Base-by-base conservation (phyloP, 768 basidiomycete species). In the Russula ochroleuca region DNA sequence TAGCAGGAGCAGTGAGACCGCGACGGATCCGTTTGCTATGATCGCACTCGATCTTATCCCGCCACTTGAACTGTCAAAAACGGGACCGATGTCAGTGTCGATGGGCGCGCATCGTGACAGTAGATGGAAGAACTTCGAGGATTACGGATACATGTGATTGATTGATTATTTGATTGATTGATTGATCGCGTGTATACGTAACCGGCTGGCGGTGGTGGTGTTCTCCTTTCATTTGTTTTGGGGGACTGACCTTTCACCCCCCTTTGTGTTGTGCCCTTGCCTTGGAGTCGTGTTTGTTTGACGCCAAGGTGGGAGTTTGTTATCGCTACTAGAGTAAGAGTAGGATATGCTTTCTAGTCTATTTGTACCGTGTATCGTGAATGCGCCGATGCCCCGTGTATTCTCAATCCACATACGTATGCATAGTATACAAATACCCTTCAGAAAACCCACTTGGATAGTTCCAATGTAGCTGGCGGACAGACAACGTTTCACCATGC, bases 91-190 rank as follows among this genome's bases (percentile, higher is more conserved):
- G n/a, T 47, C 21, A 3, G 11, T n/a, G 19, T 28, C 43, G 35
- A n/a, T 47, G 35, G 19, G 35, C 23, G 33, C 25, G 25, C 33
- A 23, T 25, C 56, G 57, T 5, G 57, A 63, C 15, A 13, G n/a
- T 8, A 25, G 51, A 11, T 63, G 62, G 62, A 63, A 48, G 51
- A 63, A 59, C 28, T 17, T 59, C 8, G 62, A 63, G 25, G 62
- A 63, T 23, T 63, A 58, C 5, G 56, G 37, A 0, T 57, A 63
- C 23, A 23, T 33, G 33, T 10, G 56, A 63, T 15, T 50, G 48
- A 49, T 19, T 2, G 19, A n/a, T 35, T 35, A 10, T 3, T 35
- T 35, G 35, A 21, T n/a, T 21, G 43, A 21, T 21, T 5, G 43
- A 45, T 21, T 21, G 43, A 45, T 1, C 9, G 7, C 1, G 19